A percentile compares a stretch with the other conserved stretches of the same genome.
Conservation (phyloP, 164 flowering plant species). For the Stephania japonica region DNA sequence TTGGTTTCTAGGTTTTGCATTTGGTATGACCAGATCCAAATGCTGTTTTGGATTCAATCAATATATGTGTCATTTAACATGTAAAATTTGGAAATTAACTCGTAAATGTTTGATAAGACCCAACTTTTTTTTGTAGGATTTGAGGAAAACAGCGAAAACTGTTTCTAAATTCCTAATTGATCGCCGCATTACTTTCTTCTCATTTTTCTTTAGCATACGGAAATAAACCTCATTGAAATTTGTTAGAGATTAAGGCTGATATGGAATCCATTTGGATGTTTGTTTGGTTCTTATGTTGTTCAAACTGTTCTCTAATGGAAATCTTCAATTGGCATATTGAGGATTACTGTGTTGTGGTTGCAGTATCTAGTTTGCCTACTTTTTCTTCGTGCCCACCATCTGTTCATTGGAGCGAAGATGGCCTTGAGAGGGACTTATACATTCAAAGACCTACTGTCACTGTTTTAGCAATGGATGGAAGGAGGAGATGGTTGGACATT, state of each 20-base stretch:
- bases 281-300: neutral
- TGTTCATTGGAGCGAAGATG: constrained; percentile 69
- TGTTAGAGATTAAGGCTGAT: neutral
- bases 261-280: neutral
- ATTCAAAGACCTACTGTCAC: constrained; percentile 67
- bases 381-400: constrained; percentile 53
- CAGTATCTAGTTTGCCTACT: constrained; percentile 41
- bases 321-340: neutral
- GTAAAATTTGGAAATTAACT: too few relatives aligned
- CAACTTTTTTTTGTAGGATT: too few relatives aligned
- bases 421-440: constrained; percentile 84
- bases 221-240: neutral
- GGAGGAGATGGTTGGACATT: constrained; percentile 95
- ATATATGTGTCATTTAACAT: too few relatives aligned
- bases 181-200: neutral
- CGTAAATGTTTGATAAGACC: too few relatives aligned
- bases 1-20: too few relatives aligned
- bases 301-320: too few relatives aligned
- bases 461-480: constrained; percentile 97
- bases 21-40: too few relatives aligned
- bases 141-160: too few relatives aligned
- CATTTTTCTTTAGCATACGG: neutral
- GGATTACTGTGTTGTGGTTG: constrained; percentile 15
- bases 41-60: too few relatives aligned
- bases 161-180: too few relatives aligned